Conservation (phyloP, 2,329 filamentous ascomycete genomes). For the Xylariaceae sp. region DNA sequence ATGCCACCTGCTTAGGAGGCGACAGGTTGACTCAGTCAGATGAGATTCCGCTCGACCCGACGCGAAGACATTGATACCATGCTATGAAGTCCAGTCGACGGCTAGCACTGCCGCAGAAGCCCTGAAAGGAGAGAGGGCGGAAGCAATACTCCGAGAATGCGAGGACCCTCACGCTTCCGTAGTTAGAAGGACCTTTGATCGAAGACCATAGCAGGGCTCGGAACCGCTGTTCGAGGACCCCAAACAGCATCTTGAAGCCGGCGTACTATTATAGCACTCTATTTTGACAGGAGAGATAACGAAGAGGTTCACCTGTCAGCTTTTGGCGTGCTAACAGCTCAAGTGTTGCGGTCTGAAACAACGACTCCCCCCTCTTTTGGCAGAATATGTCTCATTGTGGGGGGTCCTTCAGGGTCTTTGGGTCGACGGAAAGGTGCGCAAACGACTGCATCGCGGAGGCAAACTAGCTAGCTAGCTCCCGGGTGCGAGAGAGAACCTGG, state of each 20-base stretch:
- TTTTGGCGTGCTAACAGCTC: slow-evolving; percentile 20
- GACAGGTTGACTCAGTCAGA: neutral
- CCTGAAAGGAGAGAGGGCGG: neutral
- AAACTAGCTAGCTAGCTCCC: slow-evolving; percentile 11
- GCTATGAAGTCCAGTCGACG: too few relatives aligned
- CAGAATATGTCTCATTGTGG: slow-evolving; percentile 20
- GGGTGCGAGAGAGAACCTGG: slow-evolving; percentile 13
- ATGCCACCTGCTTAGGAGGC: neutral
- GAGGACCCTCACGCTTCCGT: neutral
- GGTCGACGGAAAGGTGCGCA: slow-evolving; percentile 39
- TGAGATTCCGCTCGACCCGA: neutral
- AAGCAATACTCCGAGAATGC: neutral
- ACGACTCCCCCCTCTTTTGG: slow-evolving; percentile 21
- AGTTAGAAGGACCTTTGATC: neutral
- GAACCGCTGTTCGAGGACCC: neutral
- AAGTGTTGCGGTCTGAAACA: slow-evolving; percentile 24
- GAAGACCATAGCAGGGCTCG: neutral
- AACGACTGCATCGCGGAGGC: slow-evolving; percentile 31
- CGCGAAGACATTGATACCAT: neutral
- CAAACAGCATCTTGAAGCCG: neutral
- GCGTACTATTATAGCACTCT: neutral
- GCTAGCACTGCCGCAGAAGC: too few relatives aligned
- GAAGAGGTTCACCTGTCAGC: slow-evolving; percentile 1
- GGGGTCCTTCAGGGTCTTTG: slow-evolving; percentile 29
- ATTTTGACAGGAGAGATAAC: neutral